Conservation (phyloP, 495 filamentous ascomycete genomes). For the Xylaria flabelliformis region DNA sequence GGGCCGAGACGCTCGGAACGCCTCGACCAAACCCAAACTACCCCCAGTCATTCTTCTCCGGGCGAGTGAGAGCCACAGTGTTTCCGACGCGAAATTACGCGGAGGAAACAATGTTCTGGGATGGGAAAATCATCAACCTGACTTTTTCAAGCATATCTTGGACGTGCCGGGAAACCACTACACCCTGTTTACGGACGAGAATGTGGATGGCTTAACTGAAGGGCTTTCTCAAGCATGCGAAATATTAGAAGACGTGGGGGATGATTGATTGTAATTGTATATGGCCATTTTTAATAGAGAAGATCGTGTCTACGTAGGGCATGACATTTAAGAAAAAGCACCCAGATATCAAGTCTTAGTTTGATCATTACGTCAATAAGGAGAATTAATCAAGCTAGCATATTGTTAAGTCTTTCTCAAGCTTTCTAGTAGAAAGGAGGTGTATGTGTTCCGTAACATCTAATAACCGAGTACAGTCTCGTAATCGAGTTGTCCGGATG, state of each 20-base stretch:
- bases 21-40: not conserved
- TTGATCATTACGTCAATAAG: not conserved
- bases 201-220: slow-evolving; percentile 12
- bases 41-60: slow-evolving; percentile 19
- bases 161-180: slow-evolving; percentile 17
- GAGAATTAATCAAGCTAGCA: not conserved
- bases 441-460: not conserved
- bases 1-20: slow-evolving; percentile 5
- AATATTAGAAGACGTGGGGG: slow-evolving; percentile 4
- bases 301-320: not conserved
- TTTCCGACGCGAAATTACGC: slow-evolving; percentile 14
- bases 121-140: not conserved
- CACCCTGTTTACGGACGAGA: slow-evolving; percentile 8
- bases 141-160: slow-evolving; percentile 3
- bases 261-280: not conserved
- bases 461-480: not conserved
- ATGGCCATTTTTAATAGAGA: no score
- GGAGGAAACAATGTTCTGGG: slow-evolving; percentile 5
- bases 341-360: not conserved
- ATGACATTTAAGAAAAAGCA: not conserved
- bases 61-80: slow-evolving; percentile 2
- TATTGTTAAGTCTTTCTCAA: not conserved
- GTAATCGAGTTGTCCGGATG: not conserved
- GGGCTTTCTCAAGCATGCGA: slow-evolving; percentile 9
- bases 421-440: not conserved